Evolutionary conservation across 1,284 basidiomycete genomes (phyloP).

Genomic region (Ganoderma sinense): DNA sequence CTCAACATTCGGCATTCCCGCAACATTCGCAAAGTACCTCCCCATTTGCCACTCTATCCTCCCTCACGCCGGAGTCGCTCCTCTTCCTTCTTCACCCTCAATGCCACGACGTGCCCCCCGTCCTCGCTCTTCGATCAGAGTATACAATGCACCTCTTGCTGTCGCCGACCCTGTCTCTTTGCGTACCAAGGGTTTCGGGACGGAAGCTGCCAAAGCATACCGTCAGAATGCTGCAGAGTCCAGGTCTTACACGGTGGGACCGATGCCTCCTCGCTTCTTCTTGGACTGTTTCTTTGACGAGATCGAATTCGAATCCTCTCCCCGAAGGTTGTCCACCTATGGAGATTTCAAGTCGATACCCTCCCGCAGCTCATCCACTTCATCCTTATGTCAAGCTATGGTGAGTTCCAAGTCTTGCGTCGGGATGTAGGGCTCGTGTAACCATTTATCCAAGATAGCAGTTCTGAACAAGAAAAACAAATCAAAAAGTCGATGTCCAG

Average conservation of each 20-base stretch:
- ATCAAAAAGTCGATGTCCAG: too few species aligned
- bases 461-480: too few species aligned
- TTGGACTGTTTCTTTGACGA: background rate
- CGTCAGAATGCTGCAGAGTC: background rate
- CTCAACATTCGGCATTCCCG: too few species aligned
- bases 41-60: too few species aligned
- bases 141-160: conserved; percentile 6
- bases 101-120: too few species aligned
- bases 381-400: background rate
- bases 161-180: background rate
- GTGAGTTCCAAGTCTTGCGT: background rate
- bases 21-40: too few species aligned
- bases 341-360: background rate
- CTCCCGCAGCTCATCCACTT: background rate
- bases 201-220: background rate
- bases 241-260: background rate
- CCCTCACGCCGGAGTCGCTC: too few species aligned
- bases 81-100: too few species aligned
- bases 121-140: background rate
- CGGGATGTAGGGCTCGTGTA: background rate
- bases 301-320: background rate
- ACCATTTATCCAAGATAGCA: background rate
- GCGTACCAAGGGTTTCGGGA: background rate
- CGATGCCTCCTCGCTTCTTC: background rate
- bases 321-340: background rate